These are phyloP conservation scores for Amaranthus tricolor DNA, from an alignment of 179 eudicot genomes.

Conservation along the genomic window DNA sequence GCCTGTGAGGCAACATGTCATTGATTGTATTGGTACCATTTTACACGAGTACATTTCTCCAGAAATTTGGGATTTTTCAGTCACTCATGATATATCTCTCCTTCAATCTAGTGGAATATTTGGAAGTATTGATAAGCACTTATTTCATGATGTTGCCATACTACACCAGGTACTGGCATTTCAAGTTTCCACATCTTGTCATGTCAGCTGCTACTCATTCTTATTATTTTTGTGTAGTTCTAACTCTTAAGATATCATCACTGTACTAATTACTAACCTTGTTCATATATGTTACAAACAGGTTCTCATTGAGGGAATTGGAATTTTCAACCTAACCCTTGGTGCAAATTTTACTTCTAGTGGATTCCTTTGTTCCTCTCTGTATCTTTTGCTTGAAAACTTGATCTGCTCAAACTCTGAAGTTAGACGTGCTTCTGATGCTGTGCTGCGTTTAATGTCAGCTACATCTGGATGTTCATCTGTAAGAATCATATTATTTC, in stretches of 20 bases:
- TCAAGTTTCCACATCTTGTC: constrained; percentile 1
- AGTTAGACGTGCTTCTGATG: constrained; percentile 74
- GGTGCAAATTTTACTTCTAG: constrained; percentile 59
- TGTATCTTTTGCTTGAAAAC: constrained; percentile 84
- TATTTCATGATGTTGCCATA: constrained; percentile 70
- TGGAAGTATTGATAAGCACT: constrained; percentile 52
- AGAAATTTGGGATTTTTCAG: constrained; percentile 87
- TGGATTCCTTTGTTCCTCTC: constrained; percentile 82
- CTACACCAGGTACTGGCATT: constrained; percentile 60
- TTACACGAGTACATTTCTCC: constrained; percentile 74
- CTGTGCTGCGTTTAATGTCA: constrained; percentile 67
- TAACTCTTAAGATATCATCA: background rate
- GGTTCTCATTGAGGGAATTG: constrained; percentile 91
- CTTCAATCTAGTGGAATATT: constrained; percentile 44
- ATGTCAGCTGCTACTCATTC: background rate
- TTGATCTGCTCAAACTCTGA: constrained; percentile 72
- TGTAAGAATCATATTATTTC: constrained; percentile 38
- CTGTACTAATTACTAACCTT: constrained; percentile 14
- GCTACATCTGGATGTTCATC: constrained; percentile 66
- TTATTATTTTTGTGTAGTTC: background rate
- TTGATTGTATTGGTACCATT: constrained; percentile 66
- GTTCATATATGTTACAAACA: constrained; percentile 38
- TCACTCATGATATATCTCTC: constrained; percentile 42
- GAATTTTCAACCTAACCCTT: constrained; percentile 73
- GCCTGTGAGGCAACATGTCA: constrained; percentile 46